Base-by-base conservation (phyloP, 2,329 filamentous ascomycete species). In the Karstenula rhodostoma region DNA sequence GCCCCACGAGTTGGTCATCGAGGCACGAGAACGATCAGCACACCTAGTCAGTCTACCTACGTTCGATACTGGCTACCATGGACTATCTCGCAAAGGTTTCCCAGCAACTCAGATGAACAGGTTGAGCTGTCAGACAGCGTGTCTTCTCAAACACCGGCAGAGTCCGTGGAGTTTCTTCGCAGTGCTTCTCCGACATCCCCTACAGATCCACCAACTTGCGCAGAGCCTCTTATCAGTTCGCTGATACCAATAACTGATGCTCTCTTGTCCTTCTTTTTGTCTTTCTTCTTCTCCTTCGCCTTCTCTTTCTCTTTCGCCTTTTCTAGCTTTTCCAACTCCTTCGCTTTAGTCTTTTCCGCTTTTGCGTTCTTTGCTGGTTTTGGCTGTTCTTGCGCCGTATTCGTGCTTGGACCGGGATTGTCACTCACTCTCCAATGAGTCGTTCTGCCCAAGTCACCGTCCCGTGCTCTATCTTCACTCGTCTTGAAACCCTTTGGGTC, bases 381-480 rank as follows among this genome's bases (percentile, higher is more conserved):
- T 19, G 1, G 42, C 32, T 55, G 9, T 19, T 46, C 27, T 13
- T 23, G 10, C 17, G n/a, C 32, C 2, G n/a, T 15, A 17, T 10
- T 25, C 9, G 42, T 7, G n/a, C n/a, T 12, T 44, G 6, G 42
- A 25, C 12, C 37, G 23, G 12, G 6, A 3, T 46, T 27, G 19
- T 55, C 42, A 4, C 40, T 27, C 8, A 42, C 19, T 17, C 37
- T 46, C 72, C 73, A 76, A 62, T 74, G 69, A 22, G 68, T 68
- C 23, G 67, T 58, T 15, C 59, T 60, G 0, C 74, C 74, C 25
- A 77, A 49, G 23, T 67, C 63, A 3, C 56, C 49, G 35, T 68
- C 62, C 52, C 73, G 62, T 9, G 71, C 70, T 27, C 35, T 47
- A 2, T 68, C 65, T 49, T 72, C 70, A 17, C 54, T 71, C n/a